Percentiles rank a stretch among this genome's conserved stretches.
Conservation (phyloP, 257 asterid species). For the Nicotiana sylvestris region DNA sequence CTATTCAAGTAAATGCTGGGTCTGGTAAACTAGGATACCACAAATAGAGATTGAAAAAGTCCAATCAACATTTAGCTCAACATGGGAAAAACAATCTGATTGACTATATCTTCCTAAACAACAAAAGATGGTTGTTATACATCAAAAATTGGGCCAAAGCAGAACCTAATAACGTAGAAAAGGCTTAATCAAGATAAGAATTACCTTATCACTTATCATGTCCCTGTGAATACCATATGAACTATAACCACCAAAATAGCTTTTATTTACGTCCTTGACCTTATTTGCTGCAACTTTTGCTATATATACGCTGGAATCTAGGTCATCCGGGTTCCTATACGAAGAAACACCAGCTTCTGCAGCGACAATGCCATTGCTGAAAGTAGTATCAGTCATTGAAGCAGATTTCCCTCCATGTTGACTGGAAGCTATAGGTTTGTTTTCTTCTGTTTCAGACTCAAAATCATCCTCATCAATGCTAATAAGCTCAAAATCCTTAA, state of each 20-base stretch:
- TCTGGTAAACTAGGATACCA: not conserved
- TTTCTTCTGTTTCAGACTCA: conserved; percentile 8
- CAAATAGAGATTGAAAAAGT: not conserved
- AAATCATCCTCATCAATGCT: conserved; percentile 38
- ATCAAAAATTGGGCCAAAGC: not conserved
- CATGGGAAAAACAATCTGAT: not conserved
- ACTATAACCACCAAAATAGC: conserved; percentile 78
- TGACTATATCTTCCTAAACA: not conserved
- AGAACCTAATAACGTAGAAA: not conserved
- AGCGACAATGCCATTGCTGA: conserved; percentile 16
- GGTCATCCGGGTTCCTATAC: not conserved
- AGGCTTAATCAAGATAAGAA: not conserved
- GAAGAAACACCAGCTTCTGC: conserved; percentile 19
- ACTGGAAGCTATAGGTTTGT: not conserved
- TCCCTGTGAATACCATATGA: conserved; percentile 93
- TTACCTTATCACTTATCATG: conserved; percentile 97
- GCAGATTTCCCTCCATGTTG: not conserved
- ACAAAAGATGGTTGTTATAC: not conserved
- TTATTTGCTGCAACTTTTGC: conserved; percentile 32
- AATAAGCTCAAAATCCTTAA: conserved; percentile 40
- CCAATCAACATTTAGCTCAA: not conserved
- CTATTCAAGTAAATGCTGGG: not conserved
- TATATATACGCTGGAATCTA: conserved; percentile 14
- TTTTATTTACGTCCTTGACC: conserved; percentile 48
- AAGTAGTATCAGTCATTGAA: not conserved